Conservation (phyloP, 202 grass and related monocot genomes). For the Setaria italica region DNA sequence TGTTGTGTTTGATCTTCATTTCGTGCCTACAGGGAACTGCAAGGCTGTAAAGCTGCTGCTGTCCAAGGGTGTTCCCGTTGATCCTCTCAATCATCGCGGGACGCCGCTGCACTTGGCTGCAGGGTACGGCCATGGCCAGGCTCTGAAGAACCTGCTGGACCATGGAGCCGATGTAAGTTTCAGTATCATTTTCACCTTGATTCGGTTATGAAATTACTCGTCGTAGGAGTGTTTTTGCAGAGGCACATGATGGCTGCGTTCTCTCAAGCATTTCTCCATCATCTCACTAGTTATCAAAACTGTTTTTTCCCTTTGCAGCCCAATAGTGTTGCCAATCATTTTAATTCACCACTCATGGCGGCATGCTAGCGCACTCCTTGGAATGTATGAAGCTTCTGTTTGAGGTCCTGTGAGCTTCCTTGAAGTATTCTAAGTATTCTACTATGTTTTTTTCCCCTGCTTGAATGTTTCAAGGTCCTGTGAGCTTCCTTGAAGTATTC, state of each 20-base stretch:
- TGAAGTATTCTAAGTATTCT: too few species aligned
- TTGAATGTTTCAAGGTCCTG: too few species aligned
- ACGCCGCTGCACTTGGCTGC: slow-evolving; percentile 48
- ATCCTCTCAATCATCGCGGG: slow-evolving; percentile 24
- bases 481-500: too few species aligned
- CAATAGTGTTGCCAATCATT: slow-evolving; percentile 19
- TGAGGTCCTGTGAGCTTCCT: background rate
- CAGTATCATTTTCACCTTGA: too few species aligned
- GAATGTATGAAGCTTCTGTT: slow-evolving; percentile 58
- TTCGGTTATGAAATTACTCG: too few species aligned
- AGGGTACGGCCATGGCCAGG: background rate
- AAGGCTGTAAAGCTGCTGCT: slow-evolving; percentile 39
- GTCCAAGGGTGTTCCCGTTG: slow-evolving; percentile 45
- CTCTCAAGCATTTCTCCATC: too few species aligned
- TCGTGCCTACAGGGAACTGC: slow-evolving; percentile 32
- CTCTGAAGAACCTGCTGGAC: slow-evolving; percentile 49
- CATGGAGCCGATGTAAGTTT: slow-evolving; percentile 30
- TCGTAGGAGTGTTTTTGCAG: too few species aligned
- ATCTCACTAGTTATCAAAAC: background rate
- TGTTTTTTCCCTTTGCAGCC: slow-evolving; percentile 21
- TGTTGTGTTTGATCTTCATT: background rate
- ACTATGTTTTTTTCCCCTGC: too few species aligned
- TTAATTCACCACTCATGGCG: slow-evolving; percentile 41
- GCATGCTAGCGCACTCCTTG: slow-evolving; percentile 33
- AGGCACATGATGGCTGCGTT: too few species aligned